Conservation (phyloP, 2,329 filamentous ascomycete species). For the Niveomyces coronatus region DNA sequence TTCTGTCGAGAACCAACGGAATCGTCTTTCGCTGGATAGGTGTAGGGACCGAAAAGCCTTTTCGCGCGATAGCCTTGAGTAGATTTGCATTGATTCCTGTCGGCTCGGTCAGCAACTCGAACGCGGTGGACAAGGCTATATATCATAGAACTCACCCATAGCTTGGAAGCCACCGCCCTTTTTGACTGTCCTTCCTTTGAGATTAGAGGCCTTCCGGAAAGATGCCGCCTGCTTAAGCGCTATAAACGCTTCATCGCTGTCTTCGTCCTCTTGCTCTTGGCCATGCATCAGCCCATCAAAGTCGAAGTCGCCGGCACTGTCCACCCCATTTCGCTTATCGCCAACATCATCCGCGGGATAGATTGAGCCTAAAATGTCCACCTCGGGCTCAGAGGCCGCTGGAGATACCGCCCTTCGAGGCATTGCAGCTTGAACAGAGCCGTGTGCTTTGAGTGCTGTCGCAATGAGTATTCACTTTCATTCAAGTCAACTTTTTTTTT, state of each 20-base stretch:
- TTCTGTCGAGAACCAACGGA: constrained; percentile 75
- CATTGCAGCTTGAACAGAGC: constrained; percentile 44
- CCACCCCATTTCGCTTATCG: constrained; percentile 26
- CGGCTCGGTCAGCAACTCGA: not conserved
- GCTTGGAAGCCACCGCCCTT: constrained; percentile 95
- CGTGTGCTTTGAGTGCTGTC: too few relatives aligned
- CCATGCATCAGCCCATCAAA: constrained; percentile 51
- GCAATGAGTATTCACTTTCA: not conserved
- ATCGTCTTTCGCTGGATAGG: constrained; percentile 97
- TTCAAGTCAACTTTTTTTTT: constrained; percentile 22
- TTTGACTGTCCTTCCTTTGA: constrained; percentile 79
- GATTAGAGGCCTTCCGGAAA: constrained; percentile 72
- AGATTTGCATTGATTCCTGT: constrained; percentile 67
- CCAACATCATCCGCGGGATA: constrained; percentile 51
- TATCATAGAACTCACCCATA: constrained; percentile 53
- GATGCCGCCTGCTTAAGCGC: constrained; percentile 76
- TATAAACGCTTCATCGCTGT: constrained; percentile 82
- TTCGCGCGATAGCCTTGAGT: constrained; percentile 81
- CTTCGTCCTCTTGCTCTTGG: constrained; percentile 38
- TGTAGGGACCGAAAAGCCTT: constrained; percentile 92
- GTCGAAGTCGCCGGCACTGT: constrained; percentile 38
- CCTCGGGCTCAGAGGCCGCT: constrained; percentile 75
- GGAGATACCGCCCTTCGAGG: constrained; percentile 66
- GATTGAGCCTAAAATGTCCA: constrained; percentile 76
- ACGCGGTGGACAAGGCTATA: not conserved